These are phyloP conservation scores for Leccinum holopus DNA, from an alignment of 1,284 basidiomycete species.

Conservation along the genomic window DNA sequence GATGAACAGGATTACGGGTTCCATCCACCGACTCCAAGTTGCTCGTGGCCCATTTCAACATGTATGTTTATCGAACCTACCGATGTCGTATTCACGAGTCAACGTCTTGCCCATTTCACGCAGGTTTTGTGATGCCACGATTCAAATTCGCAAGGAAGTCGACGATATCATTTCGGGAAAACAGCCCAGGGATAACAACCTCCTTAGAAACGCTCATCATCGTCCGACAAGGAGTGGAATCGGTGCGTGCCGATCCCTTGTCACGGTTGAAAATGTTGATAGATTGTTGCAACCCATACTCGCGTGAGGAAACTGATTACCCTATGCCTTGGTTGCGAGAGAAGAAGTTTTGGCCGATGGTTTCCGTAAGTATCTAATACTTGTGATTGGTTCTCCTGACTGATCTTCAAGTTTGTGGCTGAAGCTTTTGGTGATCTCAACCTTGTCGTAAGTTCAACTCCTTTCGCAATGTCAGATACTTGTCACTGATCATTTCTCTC, in stretches of 20 bases:
- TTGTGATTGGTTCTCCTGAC: neutral
- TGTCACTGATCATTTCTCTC: constrained; percentile 11
- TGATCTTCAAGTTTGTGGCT: constrained; percentile 4
- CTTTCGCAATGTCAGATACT: constrained; percentile 3
- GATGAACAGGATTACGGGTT: no score
- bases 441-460: constrained; percentile 61
- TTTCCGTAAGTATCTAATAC: constrained; percentile 47
- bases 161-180: constrained; percentile 85
- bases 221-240: constrained; percentile 80
- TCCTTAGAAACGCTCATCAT: constrained; percentile 94
- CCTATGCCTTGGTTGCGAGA: constrained; percentile 76
- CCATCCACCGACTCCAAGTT: no score
- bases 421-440: constrained; percentile 81
- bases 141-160: constrained; percentile 89
- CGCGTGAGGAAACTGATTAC: constrained; percentile 82
- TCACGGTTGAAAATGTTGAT: constrained; percentile 1
- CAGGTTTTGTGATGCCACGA: constrained; percentile 96
- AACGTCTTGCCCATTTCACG: constrained; percentile 3
- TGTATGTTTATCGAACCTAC: no score
- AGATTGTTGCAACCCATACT: constrained; percentile 64
- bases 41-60: no score
- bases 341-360: constrained; percentile 94
- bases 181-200: constrained; percentile 85
- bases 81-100: neutral
- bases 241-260: constrained; percentile 48